Percentiles rank a stretch among this genome's conserved stretches.
phyloP scores from a whole-genome alignment of 495 filamentous ascomycete species.

The Annulohypoxylon bovei region DNA sequence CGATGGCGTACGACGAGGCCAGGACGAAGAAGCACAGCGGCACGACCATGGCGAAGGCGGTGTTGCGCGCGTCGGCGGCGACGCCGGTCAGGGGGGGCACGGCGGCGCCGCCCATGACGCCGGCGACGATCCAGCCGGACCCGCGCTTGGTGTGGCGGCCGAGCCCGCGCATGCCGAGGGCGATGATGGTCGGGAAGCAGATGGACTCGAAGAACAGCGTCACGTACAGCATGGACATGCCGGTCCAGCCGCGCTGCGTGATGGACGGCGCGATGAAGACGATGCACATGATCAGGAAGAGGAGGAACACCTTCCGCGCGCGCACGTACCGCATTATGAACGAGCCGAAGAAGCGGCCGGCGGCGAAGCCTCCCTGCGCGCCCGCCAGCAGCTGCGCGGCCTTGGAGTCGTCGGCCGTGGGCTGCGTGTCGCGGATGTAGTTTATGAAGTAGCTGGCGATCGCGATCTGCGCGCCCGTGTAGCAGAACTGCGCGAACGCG shows the following conservation, averaged over 20 bases:
- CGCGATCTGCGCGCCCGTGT: slow-evolving; percentile 73
- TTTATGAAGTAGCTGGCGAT: slow-evolving; percentile 64
- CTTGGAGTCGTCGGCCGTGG: slow-evolving; percentile 30
- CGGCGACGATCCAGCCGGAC: slow-evolving; percentile 68
- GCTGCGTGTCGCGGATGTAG: slow-evolving; percentile 48
- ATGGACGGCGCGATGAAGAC: slow-evolving; percentile 69
- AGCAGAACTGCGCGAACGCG: slow-evolving; percentile 75
- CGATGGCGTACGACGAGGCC: slow-evolving; percentile 67
- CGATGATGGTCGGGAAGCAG: slow-evolving; percentile 77
- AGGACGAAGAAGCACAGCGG: slow-evolving; percentile 67
- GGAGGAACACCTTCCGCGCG: slow-evolving; percentile 62
- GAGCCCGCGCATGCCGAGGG: slow-evolving; percentile 72
- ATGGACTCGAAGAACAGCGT: slow-evolving; percentile 74
- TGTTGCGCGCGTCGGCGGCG: slow-evolving; percentile 59
- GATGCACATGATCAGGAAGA: slow-evolving; percentile 61
- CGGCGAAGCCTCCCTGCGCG: slow-evolving; percentile 72
- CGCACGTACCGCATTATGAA: slow-evolving; percentile 61
- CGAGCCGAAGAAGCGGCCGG: slow-evolving; percentile 70
- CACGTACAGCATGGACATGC: slow-evolving; percentile 68
- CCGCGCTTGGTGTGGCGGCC: slow-evolving; percentile 76
- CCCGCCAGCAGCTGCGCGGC: slow-evolving; percentile 64
- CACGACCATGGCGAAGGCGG: slow-evolving; percentile 61
- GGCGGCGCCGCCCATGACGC: slow-evolving; percentile 70
- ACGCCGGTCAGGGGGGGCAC: slow-evolving; percentile 71
- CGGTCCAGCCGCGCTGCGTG: slow-evolving; percentile 59